Evolutionary conservation across 805 yeast genomes (phyloP).

Genomic region (Candida orba): DNA sequence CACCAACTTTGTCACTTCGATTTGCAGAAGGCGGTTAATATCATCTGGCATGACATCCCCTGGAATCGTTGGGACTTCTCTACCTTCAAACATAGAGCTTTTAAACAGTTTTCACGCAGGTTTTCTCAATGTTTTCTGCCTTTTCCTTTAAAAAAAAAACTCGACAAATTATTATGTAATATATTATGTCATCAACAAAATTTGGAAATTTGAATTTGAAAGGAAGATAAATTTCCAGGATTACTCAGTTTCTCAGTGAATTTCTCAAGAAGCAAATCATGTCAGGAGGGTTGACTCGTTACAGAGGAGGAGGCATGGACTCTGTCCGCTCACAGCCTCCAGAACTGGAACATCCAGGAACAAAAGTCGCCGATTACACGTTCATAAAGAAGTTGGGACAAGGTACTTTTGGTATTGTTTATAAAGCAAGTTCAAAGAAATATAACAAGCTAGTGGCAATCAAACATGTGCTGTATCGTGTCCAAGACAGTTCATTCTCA

Average conservation of each 20-base stretch:
- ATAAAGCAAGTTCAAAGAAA: slow-evolving; percentile 46
- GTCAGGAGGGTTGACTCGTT: slow-evolving; percentile 1
- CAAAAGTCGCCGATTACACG: slow-evolving; percentile 25
- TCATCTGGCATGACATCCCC: slow-evolving; percentile 73
- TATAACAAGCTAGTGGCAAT: slow-evolving; percentile 62
- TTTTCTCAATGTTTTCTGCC: no score
- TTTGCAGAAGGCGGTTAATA: slow-evolving; percentile 59
- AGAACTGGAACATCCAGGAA: slow-evolving; percentile 7
- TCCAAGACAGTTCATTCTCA: slow-evolving; percentile 57
- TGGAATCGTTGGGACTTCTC: slow-evolving; percentile 77
- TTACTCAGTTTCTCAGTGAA: background rate
- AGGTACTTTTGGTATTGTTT: slow-evolving; percentile 88
- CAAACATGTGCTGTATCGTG: slow-evolving; percentile 60
- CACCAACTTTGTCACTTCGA: slow-evolving; percentile 58
- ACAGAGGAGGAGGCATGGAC: background rate
- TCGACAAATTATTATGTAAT: background rate
- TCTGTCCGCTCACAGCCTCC: background rate
- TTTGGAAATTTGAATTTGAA: no score
- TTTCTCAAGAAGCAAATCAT: background rate
- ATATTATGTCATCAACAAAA: background rate
- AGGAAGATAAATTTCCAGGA: no score
- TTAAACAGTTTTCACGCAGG: background rate
- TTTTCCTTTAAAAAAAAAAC: no score
- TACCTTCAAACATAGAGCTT: slow-evolving; percentile 14
- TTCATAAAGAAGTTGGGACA: slow-evolving; percentile 52